Percentiles rank a stretch among this genome's conserved stretches.
phyloP scores from a whole-genome alignment of 768 basidiomycete genomes.

The Ephemerocybe angulata region DNA sequence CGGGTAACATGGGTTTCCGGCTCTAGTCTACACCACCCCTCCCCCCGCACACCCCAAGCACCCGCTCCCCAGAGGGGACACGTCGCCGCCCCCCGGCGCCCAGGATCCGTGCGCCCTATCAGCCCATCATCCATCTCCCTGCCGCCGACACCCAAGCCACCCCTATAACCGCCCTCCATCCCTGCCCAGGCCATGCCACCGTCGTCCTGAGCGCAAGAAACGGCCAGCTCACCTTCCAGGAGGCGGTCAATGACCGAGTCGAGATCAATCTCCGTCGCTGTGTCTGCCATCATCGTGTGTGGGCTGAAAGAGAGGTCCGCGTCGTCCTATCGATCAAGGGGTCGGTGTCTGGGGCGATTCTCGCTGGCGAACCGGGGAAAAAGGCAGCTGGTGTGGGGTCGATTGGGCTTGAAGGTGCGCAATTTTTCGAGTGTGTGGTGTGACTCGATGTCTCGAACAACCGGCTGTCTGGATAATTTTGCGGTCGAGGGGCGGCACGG shows the following conservation, averaged over 20 bases:
- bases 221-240: conserved; percentile 73
- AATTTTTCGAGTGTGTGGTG: conserved; percentile 10
- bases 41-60: background rate
- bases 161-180: background rate
- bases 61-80: conserved; percentile 4
- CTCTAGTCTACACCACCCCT: background rate
- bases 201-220: conserved; percentile 4
- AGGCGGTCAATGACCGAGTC: conserved; percentile 99
- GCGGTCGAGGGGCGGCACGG: background rate
- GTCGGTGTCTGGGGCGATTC: conserved; percentile 10
- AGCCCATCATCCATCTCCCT: conserved; percentile 1
- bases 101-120: conserved; percentile 1
- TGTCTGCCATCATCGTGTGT: conserved; percentile 61
- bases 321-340: conserved; percentile 3
- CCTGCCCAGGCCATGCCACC: background rate
- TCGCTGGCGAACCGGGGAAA: conserved; percentile 12
- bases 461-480: background rate
- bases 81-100: conserved; percentile 5
- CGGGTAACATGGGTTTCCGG: background rate
- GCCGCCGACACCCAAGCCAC: no score
- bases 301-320: background rate
- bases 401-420: background rate
- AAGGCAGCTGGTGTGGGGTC: conserved; percentile 13
- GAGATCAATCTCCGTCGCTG: conserved; percentile 91
- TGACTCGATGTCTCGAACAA: conserved; percentile 12